Percentiles rank a stretch among this genome's conserved stretches.
Evolutionary conservation across 768 basidiomycete species (phyloP).

Genomic region (Boletellus ananiceps): DNA sequence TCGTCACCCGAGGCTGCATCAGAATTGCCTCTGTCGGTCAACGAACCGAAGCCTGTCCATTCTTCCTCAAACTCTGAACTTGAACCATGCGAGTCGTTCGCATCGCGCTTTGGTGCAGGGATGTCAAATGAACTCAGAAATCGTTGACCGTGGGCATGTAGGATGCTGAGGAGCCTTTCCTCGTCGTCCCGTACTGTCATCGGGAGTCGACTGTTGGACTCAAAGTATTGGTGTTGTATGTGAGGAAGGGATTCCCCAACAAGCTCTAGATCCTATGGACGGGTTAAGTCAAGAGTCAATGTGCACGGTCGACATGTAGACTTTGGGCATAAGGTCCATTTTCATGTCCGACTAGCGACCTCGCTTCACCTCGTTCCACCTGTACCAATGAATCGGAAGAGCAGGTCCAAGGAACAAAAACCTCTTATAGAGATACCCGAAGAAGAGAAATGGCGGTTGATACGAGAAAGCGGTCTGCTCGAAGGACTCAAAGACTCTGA

Average conservation of each 20-base stretch:
- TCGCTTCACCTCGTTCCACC: not conserved
- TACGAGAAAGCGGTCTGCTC: constrained; percentile 61
- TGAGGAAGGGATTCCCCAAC: too few species aligned
- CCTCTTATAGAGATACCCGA: constrained; percentile 53
- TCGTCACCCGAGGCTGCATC: constrained; percentile 13
- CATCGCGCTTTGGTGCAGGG: constrained; percentile 19
- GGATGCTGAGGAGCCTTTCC: constrained; percentile 34
- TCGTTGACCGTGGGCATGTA: constrained; percentile 44
- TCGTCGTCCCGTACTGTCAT: constrained; percentile 20
- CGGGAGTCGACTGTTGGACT: not conserved
- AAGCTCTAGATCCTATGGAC: too few species aligned
- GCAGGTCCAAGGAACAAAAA: constrained; percentile 10
- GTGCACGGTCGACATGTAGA: too few species aligned
- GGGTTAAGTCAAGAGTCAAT: too few species aligned
- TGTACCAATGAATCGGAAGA: constrained; percentile 31
- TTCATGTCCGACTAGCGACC: too few species aligned
- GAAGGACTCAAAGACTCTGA: constrained; percentile 29
- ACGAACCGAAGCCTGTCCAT: constrained; percentile 37
- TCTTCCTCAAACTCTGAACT: constrained; percentile 34
- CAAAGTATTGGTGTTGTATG: too few species aligned
- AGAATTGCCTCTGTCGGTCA: not conserved
- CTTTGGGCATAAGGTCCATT: too few species aligned
- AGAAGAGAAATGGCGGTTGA: constrained; percentile 75
- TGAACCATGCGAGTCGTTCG: constrained; percentile 6
- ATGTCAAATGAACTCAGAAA: constrained; percentile 42